These are phyloP conservation scores for Juglanconis juglandina DNA, from an alignment of 2,329 filamentous ascomycete genomes.

Conservation along the genomic window DNA sequence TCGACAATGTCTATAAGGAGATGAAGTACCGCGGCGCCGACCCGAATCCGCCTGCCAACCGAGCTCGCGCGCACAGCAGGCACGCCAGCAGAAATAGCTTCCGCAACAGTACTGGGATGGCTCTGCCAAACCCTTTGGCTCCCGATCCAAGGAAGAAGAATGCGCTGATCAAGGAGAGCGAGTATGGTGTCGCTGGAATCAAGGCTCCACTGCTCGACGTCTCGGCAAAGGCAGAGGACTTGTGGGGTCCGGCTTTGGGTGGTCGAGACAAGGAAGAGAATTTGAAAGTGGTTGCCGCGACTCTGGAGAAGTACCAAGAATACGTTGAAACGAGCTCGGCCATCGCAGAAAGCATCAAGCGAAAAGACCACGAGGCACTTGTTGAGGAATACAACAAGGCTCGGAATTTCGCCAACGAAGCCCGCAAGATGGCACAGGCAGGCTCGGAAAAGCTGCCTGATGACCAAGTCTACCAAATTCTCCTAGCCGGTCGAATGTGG, in stretches of 20 bases:
- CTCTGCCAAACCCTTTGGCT: slow-evolving; percentile 34
- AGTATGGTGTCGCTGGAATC: slow-evolving; percentile 85
- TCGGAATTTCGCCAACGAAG: slow-evolving; percentile 76
- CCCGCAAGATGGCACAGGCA: slow-evolving; percentile 62
- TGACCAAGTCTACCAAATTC: slow-evolving; percentile 76
- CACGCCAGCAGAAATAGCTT: slow-evolving; percentile 66
- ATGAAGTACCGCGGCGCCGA: slow-evolving; percentile 76
- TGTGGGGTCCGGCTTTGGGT: slow-evolving; percentile 92
- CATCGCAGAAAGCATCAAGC: slow-evolving; percentile 80
- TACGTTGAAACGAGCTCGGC: slow-evolving; percentile 77
- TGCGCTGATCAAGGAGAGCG: slow-evolving; percentile 85
- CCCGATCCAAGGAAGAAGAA: slow-evolving; percentile 74
- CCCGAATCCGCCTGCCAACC: slow-evolving; percentile 36
- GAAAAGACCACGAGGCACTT: slow-evolving; percentile 83
- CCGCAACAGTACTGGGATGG: slow-evolving; percentile 44
- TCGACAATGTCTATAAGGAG: slow-evolving; percentile 97
- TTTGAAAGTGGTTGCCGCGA: slow-evolving; percentile 71
- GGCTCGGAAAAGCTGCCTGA: slow-evolving; percentile 62
- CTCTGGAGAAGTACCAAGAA: slow-evolving; percentile 74
- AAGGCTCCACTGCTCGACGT: slow-evolving; percentile 85
- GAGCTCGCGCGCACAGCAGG: slow-evolving; percentile 54
- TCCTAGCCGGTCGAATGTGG: slow-evolving; percentile 93
- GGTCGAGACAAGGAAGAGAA: slow-evolving; percentile 88
- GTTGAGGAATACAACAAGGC: slow-evolving; percentile 84
- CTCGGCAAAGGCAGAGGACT: slow-evolving; percentile 89